phyloP scores from a whole-genome alignment of 768 basidiomycete genomes.

The Termitomyces sp. region DNA sequence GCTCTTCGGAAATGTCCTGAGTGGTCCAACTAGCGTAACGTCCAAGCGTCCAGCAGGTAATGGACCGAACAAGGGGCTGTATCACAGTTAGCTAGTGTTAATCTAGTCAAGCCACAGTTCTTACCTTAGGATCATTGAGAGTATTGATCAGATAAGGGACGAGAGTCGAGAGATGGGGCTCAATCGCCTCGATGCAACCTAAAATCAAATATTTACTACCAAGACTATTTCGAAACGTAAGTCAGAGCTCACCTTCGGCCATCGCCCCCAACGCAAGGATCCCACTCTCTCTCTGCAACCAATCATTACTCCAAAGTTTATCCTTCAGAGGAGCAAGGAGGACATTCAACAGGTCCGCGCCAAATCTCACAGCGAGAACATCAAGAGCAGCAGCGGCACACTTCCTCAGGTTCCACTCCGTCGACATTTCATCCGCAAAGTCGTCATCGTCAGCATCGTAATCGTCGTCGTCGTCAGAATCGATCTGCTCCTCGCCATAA shows the following conservation, averaged over 20 bases:
- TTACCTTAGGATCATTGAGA: constrained; percentile 87
- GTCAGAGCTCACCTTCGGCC: constrained; percentile 76
- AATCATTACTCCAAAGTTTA: constrained; percentile 89
- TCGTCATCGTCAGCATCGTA: constrained; percentile 86
- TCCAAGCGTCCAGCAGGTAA: constrained; percentile 99
- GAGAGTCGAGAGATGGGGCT: constrained; percentile 90
- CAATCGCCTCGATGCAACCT: constrained; percentile 97
- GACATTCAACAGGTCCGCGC: constrained; percentile 84
- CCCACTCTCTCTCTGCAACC: constrained; percentile 93
- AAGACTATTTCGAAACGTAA: background rate
- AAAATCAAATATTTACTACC: constrained; percentile 5
- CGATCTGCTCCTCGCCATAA: constrained; percentile 78
- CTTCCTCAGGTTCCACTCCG: constrained; percentile 98
- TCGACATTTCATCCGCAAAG: constrained; percentile 94
- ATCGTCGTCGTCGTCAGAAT: constrained; percentile 87
- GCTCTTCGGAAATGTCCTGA: constrained; percentile 78
- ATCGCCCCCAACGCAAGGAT: constrained; percentile 96
- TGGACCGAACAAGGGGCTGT: constrained; percentile 94
- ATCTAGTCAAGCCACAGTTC: constrained; percentile 13
- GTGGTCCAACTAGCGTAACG: constrained; percentile 98
- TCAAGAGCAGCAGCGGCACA: constrained; percentile 97
- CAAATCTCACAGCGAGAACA: constrained; percentile 92
- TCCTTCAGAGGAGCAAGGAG: constrained; percentile 87
- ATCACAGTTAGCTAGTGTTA: constrained; percentile 7
- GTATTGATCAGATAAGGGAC: constrained; percentile 91